A percentile compares a stretch with the other conserved stretches of the same genome.
Conservation (phyloP, 129 eudicot genomes). For the Centella asiatica region DNA sequence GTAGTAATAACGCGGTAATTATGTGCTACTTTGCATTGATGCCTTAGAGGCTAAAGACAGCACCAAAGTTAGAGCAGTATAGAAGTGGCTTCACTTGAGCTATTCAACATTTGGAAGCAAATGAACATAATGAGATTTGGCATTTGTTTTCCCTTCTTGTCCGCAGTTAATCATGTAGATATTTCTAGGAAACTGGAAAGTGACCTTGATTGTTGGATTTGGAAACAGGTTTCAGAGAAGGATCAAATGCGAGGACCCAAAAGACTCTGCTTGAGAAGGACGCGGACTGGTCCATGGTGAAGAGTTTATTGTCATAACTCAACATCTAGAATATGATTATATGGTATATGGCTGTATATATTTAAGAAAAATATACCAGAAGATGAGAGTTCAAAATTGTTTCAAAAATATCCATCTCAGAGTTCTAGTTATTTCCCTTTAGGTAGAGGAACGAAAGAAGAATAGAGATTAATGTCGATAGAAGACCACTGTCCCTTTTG, state of each 20-base stretch:
- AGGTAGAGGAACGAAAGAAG: slow-evolving; percentile 14
- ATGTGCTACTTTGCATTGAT: too few relatives aligned
- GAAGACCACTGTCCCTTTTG: too few relatives aligned
- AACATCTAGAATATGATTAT: background rate
- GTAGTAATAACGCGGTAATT: too few relatives aligned
- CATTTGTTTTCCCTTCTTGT: background rate
- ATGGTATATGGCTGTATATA: slow-evolving; percentile 33
- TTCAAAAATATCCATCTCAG: slow-evolving; percentile 14
- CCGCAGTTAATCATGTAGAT: background rate
- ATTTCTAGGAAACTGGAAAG: background rate
- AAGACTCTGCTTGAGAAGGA: slow-evolving; percentile 53
- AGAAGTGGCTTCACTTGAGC: too few relatives aligned
- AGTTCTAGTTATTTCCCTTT: slow-evolving; percentile 1
- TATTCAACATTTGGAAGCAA: too few relatives aligned
- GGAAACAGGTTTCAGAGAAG: slow-evolving; percentile 56
- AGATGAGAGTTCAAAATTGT: slow-evolving; percentile 16
- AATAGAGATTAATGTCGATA: too few relatives aligned
- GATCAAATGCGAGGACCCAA: slow-evolving; percentile 42
- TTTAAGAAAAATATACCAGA: slow-evolving; percentile 14
- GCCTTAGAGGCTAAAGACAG: too few relatives aligned
- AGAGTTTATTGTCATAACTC: background rate
- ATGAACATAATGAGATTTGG: background rate
- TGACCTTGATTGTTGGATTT: background rate
- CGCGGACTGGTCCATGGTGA: slow-evolving; percentile 89
- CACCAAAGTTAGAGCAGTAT: too few relatives aligned